phyloP scores from a whole-genome alignment of 495 filamentous ascomycete species.

The Diplogelasinospora grovesii region DNA sequence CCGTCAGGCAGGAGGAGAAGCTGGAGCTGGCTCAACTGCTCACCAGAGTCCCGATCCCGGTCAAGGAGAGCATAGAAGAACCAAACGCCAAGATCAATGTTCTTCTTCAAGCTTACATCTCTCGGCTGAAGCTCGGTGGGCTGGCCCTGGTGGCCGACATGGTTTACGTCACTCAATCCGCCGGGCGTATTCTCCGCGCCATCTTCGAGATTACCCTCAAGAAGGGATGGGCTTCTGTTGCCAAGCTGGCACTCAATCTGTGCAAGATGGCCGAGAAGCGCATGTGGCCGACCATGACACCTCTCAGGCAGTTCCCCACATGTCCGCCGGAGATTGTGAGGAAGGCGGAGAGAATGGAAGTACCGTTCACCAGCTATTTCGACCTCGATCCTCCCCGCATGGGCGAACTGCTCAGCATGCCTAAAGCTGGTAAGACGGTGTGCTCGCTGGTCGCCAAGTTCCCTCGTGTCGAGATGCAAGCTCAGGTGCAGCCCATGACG shows the following conservation, averaged over 20 bases:
- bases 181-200: slow-evolving; percentile 88
- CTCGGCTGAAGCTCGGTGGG: slow-evolving; percentile 86
- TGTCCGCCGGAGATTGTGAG: slow-evolving; percentile 80
- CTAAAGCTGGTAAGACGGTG: slow-evolving; percentile 79
- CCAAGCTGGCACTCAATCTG: slow-evolving; percentile 85
- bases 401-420: slow-evolving; percentile 88
- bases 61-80: slow-evolving; percentile 96
- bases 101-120: slow-evolving; percentile 95
- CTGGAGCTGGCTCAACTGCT: slow-evolving; percentile 90
- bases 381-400: slow-evolving; percentile 96
- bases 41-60: slow-evolving; percentile 82
- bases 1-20: slow-evolving; percentile 95
- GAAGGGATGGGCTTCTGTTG: slow-evolving; percentile 92
- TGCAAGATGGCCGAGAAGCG: slow-evolving; percentile 99
- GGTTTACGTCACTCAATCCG: slow-evolving; percentile 97
- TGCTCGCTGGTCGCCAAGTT: slow-evolving; percentile 87
- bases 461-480: slow-evolving; percentile 83
- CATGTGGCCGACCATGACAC: slow-evolving; percentile 99
- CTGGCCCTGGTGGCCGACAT: slow-evolving; percentile 96
- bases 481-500: slow-evolving; percentile 89
- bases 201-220: slow-evolving; percentile 95
- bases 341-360: slow-evolving; percentile 90
- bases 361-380: slow-evolving; percentile 89
- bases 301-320: slow-evolving; percentile 79
- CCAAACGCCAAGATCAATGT: slow-evolving; percentile 98